Conservation (phyloP, 2,329 filamentous ascomycete genomes). For the Penicillium sumatraense region DNA sequence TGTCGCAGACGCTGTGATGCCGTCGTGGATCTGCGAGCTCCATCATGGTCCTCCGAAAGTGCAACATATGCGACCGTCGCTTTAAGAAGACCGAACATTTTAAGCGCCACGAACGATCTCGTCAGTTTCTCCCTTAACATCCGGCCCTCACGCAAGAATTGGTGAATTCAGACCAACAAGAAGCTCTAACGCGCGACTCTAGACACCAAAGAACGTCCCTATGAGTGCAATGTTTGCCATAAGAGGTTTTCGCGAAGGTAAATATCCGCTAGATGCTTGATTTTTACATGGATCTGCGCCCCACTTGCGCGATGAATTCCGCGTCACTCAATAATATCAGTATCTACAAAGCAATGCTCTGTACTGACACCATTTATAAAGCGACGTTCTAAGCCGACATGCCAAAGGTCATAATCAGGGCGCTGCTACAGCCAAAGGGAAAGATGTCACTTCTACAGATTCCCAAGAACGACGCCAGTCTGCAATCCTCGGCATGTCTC, state of each 20-base stretch:
- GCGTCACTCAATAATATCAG: no score
- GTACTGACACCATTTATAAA: no score
- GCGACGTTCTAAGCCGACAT: conserved; percentile 57
- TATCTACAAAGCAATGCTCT: no score
- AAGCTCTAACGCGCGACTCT: conserved; percentile 11
- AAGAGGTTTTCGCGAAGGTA: conserved; percentile 61
- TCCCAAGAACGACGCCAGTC: conserved; percentile 32
- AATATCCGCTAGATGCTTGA: conserved; percentile 6
- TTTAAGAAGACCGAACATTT: conserved; percentile 62
- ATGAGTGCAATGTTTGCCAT: conserved; percentile 58
- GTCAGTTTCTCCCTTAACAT: conserved; percentile 56
- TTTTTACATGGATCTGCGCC: not conserved
- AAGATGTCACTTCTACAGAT: conserved; percentile 29
- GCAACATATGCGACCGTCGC: conserved; percentile 56
- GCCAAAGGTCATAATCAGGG: conserved; percentile 54
- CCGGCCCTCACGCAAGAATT: conserved; percentile 3
- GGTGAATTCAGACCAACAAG: not conserved
- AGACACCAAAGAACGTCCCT: conserved; percentile 61
- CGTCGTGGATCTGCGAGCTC: conserved; percentile 14
- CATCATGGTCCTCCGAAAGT: conserved; percentile 50
- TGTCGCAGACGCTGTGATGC: no score
- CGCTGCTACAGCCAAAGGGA: conserved; percentile 32
- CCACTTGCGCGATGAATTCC: not conserved
- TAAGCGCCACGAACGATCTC: conserved; percentile 60
- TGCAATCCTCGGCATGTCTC: conserved; percentile 14